phyloP scores from a whole-genome alignment of 2,329 filamentous ascomycete species.

The Talaromyces sp. region DNA sequence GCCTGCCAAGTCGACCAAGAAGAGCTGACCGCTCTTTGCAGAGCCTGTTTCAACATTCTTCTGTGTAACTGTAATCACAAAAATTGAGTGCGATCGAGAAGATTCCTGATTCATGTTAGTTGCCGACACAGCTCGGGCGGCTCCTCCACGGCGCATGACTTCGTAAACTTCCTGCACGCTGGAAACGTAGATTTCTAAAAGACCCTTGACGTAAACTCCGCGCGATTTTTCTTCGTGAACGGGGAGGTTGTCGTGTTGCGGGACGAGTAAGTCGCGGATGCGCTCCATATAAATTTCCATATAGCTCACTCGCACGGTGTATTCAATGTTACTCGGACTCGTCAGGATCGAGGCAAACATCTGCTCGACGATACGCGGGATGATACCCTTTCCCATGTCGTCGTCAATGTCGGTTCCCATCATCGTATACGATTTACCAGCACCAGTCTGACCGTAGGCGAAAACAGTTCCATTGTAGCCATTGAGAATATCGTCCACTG shows the following conservation, averaged over 20 bases:
- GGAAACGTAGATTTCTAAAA: conserved; percentile 91
- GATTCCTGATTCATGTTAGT: conserved; percentile 99
- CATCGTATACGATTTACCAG: conserved; percentile 99
- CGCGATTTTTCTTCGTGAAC: conserved; percentile 97
- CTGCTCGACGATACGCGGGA: conserved; percentile 93
- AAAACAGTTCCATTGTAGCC: conserved; percentile 99
- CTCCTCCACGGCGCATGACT: conserved; percentile 88
- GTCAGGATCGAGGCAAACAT: conserved; percentile 94
- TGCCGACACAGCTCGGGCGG: conserved; percentile 82
- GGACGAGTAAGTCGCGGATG: conserved; percentile 86
- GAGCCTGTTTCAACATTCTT: conserved; percentile 97
- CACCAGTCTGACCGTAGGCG: conserved; percentile 95
- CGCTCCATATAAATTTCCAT: conserved; percentile 99
- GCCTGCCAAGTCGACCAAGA: conserved; percentile 95
- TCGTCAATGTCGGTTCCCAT: conserved; percentile 95
- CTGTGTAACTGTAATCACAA: conserved; percentile 92
- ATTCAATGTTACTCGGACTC: conserved; percentile 89
- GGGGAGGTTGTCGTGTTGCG: conserved; percentile 91
- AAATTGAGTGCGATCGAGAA: conserved; percentile 95
- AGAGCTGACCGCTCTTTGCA: conserved; percentile 91
- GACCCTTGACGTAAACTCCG: conserved; percentile 92
- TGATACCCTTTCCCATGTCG: conserved; percentile 81
- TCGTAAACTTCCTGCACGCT: conserved; percentile 95
- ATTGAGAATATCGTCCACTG: conserved; percentile 96
- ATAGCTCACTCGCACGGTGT: conserved; percentile 97